Base-by-base conservation (phyloP, 345 rosid genomes). In the Punica granatum region DNA sequence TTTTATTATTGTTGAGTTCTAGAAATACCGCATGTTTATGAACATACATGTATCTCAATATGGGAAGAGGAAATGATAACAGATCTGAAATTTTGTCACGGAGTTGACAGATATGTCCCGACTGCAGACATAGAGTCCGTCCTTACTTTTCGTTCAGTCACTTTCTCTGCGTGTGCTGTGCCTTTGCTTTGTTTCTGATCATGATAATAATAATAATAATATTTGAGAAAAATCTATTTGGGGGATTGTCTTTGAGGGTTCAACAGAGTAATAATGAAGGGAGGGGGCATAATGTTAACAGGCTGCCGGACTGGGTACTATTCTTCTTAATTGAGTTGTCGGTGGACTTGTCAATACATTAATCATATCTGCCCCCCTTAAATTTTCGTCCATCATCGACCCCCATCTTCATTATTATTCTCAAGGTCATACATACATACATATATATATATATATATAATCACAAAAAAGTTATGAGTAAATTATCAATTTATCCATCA, bases 81-180 rank as follows among this genome's bases (percentile, higher is more conserved):
- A 54, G 56, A 43, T 46, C 64, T 37, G 69, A 56, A 35, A 19
- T 66, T 66, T 66, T 66, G 69, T 66, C 69, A 49, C 41, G 7
- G 60, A 66, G 41, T 63, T 21, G 60, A 66, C 35, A 30, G 8
- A 33, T 35, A 37, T 36, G 15, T 37, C 21, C 60, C 36, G 19
- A 35, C 49, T 49, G n/a, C 33, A 18, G 66, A 28, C 43, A 63
- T 36, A 23, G 67, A 28, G 60, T 49, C 51, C 3, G 69, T 4
- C 43, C 48, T 54, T 68, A 61, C 36, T 72, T 68, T 66, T 69
- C 33, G 74, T 64, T 69, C 82, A 4, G 37, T 66, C 33, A 66
- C 72, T 42, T 71, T 66, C 53, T 37, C 49, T 32, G 28, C 53
- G 34, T 32, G 68, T 32, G 63, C 34, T 36, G 32, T 60, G 25